These are phyloP conservation scores for Pholiota adiposa DNA, from an alignment of 1,284 basidiomycete species.

Conservation along the genomic window DNA sequence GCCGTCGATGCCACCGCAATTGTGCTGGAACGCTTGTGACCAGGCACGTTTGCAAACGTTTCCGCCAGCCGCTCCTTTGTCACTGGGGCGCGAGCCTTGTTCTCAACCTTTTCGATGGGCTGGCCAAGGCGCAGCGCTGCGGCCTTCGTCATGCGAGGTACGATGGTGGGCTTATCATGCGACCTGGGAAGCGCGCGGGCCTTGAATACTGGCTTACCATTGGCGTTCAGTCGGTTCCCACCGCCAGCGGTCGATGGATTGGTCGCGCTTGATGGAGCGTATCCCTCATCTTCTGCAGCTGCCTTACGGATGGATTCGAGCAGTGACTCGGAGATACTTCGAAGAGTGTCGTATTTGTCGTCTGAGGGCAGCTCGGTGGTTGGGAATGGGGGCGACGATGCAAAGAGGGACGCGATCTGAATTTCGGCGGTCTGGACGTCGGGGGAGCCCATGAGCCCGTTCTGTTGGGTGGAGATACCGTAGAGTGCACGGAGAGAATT, in stretches of 20 bases:
- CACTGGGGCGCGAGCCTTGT: constrained; percentile 47
- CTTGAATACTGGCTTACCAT: constrained; percentile 60
- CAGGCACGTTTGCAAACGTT: constrained; percentile 76
- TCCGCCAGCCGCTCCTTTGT: constrained; percentile 62
- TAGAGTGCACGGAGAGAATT: constrained; percentile 72
- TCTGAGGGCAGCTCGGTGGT: constrained; percentile 62
- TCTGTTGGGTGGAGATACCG: constrained; percentile 55
- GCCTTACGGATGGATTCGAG: constrained; percentile 48
- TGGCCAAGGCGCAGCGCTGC: constrained; percentile 75
- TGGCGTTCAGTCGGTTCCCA: constrained; percentile 35
- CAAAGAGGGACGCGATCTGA: constrained; percentile 76
- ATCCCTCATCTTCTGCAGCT: constrained; percentile 39
- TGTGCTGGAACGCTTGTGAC: constrained; percentile 69
- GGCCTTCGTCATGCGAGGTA: constrained; percentile 78
- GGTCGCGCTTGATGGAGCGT: constrained; percentile 45
- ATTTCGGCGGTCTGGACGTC: constrained; percentile 69
- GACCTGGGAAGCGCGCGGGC: constrained; percentile 75
- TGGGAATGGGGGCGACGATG: constrained; percentile 77
- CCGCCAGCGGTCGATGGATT: constrained; percentile 46
- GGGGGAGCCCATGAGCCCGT: constrained; percentile 73
- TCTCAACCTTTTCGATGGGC: constrained; percentile 38
- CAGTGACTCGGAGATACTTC: constrained; percentile 50
- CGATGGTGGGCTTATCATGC: constrained; percentile 63
- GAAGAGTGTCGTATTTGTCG: constrained; percentile 44
- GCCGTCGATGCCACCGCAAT: constrained; percentile 77